Percentiles rank a stretch among this genome's conserved stretches.
Conservation (phyloP, 2,329 filamentous ascomycete genomes). For the Emericellopsis cladophorae region DNA sequence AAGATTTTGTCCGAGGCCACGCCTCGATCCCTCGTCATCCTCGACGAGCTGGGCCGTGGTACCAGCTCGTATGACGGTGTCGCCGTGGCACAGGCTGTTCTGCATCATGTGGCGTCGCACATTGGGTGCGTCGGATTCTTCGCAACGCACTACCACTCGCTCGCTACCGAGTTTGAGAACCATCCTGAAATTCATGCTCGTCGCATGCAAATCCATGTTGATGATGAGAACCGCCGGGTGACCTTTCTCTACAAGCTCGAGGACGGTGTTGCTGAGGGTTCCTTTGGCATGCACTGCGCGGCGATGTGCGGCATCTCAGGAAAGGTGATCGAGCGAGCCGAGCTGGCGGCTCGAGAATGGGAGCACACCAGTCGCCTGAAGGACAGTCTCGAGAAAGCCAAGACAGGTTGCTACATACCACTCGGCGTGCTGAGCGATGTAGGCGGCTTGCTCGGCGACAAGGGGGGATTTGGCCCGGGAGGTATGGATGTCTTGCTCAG, state of each 20-base stretch:
- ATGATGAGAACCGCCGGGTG: conserved; percentile 72
- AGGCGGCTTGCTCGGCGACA: conserved; percentile 57
- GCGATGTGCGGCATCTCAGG: conserved; percentile 91
- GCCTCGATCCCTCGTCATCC: conserved; percentile 84
- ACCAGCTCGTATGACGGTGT: conserved; percentile 95
- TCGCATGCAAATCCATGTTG: conserved; percentile 91
- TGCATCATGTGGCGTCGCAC: conserved; percentile 91
- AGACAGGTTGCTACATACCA: conserved; percentile 68
- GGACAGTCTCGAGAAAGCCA: conserved; percentile 73
- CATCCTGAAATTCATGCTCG: conserved; percentile 81
- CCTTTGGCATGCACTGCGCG: conserved; percentile 98
- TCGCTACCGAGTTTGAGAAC: conserved; percentile 78
- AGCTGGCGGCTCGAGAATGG: conserved; percentile 82
- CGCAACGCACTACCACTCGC: conserved; percentile 91
- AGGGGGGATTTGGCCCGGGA: conserved; percentile 32
- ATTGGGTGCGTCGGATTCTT: conserved; percentile 94
- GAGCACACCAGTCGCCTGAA: conserved; percentile 88
- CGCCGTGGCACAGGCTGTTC: conserved; percentile 87
- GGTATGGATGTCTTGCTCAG: conserved; percentile 46
- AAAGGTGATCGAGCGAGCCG: conserved; percentile 73
- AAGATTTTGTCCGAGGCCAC: conserved; percentile 95
- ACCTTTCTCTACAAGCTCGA: conserved; percentile 95
- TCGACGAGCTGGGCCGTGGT: conserved; percentile 90
- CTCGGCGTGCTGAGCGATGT: conserved; percentile 83
- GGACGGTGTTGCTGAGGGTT: conserved; percentile 85